Evolutionary conservation across 345 rosid genomes (phyloP).

Genomic region (Laguncularia racemosa): DNA sequence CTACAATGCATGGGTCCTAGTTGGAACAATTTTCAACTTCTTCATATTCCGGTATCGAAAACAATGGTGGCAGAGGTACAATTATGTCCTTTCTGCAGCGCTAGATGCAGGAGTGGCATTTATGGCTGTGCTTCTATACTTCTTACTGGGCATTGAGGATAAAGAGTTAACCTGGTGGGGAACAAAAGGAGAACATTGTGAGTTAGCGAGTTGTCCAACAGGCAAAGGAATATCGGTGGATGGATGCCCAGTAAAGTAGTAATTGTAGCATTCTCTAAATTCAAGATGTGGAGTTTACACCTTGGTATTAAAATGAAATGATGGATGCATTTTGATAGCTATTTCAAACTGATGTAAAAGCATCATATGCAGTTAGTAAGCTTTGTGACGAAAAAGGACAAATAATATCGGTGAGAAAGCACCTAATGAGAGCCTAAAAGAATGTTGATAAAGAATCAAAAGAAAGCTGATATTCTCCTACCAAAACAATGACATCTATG

Average conservation of each 20-base stretch:
- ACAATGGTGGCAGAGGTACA: constrained; percentile 89
- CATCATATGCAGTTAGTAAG: too few species aligned
- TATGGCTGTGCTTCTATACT: constrained; percentile 76
- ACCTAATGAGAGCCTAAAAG: too few species aligned
- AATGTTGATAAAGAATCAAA: too few species aligned
- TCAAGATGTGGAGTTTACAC: too few species aligned
- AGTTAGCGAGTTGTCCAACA: constrained; percentile 68
- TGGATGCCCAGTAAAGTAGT: constrained; percentile 53
- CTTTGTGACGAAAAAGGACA: too few species aligned
- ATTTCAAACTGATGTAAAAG: too few species aligned
- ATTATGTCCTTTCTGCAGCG: constrained; percentile 78
- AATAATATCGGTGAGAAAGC: too few species aligned
- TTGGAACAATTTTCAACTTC: constrained; percentile 79
- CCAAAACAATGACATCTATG: too few species aligned
- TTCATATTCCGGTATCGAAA: constrained; percentile 63
- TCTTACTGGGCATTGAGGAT: constrained; percentile 52
- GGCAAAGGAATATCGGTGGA: constrained; percentile 54
- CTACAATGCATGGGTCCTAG: constrained; percentile 67
- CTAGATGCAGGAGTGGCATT: constrained; percentile 82
- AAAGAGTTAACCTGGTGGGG: constrained; percentile 67
- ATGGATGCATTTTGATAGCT: too few species aligned
- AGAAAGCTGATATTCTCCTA: too few species aligned
- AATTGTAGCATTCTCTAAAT: neutral
- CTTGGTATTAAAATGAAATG: too few species aligned
- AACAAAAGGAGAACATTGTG: constrained; percentile 71